These are phyloP conservation scores for Monosporascus sp. DNA, from an alignment of 2,329 filamentous ascomycete genomes.

Conservation along the genomic window DNA sequence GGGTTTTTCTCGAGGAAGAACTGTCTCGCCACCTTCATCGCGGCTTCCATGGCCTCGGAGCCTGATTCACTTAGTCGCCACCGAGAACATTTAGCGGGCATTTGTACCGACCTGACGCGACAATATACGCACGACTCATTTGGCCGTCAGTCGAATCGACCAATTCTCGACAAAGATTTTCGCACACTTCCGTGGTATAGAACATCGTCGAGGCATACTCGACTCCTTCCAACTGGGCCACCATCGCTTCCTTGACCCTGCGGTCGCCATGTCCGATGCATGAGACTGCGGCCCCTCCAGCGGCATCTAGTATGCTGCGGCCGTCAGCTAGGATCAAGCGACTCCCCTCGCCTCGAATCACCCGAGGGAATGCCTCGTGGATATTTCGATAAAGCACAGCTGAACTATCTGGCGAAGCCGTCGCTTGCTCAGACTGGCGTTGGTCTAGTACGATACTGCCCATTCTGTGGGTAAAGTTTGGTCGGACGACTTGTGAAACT, in stretches of 20 bases:
- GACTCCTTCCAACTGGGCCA: constrained; percentile 32
- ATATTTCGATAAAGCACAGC: constrained; percentile 35
- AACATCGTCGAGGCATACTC: constrained; percentile 37
- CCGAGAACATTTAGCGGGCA: background rate
- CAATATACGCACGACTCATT: constrained; percentile 30
- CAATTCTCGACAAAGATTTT: constrained; percentile 20
- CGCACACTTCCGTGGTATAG: constrained; percentile 16
- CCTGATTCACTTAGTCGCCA: constrained; percentile 29
- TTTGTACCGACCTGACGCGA: constrained; percentile 26
- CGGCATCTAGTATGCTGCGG: constrained; percentile 37
- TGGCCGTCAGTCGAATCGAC: constrained; percentile 24
- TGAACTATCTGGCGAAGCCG: constrained; percentile 16
- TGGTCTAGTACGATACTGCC: background rate
- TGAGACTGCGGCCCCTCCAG: constrained; percentile 40
- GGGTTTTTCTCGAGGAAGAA: constrained; percentile 50
- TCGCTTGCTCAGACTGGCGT: background rate
- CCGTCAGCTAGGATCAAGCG: constrained; percentile 35
- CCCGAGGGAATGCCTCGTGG: constrained; percentile 23
- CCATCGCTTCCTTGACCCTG: constrained; percentile 35
- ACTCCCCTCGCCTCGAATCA: constrained; percentile 31
- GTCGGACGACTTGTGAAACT: no score
- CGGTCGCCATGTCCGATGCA: constrained; percentile 40
- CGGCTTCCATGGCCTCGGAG: constrained; percentile 60
- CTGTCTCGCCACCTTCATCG: constrained; percentile 56
- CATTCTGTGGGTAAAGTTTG: no score